Percentiles rank a stretch among this genome's conserved stretches.
Conservation (phyloP, 257 asterid genomes). For the Eucommia ulmoides region DNA sequence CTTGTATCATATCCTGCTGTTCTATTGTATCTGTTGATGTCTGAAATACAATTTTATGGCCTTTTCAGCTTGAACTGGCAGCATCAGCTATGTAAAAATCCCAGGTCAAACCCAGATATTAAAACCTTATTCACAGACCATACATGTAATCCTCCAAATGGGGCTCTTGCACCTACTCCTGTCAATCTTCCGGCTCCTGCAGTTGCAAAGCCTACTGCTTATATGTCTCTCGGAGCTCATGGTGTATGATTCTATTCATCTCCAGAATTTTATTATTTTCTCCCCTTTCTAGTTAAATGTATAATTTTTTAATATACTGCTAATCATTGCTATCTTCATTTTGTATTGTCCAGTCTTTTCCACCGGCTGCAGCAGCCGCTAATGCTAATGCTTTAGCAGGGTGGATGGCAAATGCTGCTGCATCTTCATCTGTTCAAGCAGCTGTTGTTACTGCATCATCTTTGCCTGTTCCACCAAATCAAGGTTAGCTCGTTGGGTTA, state of each 20-base stretch:
- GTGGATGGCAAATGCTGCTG: constrained; percentile 97
- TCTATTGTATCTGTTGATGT: constrained; percentile 3
- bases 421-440: constrained; percentile 93
- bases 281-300: background rate
- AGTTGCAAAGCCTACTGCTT: constrained; percentile 66
- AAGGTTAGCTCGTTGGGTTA: constrained; percentile 29
- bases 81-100: constrained; percentile 95
- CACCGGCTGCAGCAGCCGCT: constrained; percentile 70
- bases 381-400: constrained; percentile 92
- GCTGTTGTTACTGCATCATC: constrained; percentile 89
- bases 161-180: constrained; percentile 69
- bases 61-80: constrained; percentile 90
- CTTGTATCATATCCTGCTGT: no score
- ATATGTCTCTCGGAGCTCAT: constrained; percentile 77
- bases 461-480: constrained; percentile 77
- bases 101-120: constrained; percentile 92
- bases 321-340: background rate
- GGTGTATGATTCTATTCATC: constrained; percentile 35
- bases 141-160: constrained; percentile 74
- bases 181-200: constrained; percentile 70
- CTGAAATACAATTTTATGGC: constrained; percentile 8
- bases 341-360: constrained; percentile 66
- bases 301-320: constrained; percentile 9
- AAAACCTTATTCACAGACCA: constrained; percentile 87
- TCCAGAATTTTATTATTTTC: constrained; percentile 2